These are phyloP conservation scores for Amphirosellinia nigrospora DNA, from an alignment of 495 filamentous ascomycete genomes.

Conservation along the genomic window DNA sequence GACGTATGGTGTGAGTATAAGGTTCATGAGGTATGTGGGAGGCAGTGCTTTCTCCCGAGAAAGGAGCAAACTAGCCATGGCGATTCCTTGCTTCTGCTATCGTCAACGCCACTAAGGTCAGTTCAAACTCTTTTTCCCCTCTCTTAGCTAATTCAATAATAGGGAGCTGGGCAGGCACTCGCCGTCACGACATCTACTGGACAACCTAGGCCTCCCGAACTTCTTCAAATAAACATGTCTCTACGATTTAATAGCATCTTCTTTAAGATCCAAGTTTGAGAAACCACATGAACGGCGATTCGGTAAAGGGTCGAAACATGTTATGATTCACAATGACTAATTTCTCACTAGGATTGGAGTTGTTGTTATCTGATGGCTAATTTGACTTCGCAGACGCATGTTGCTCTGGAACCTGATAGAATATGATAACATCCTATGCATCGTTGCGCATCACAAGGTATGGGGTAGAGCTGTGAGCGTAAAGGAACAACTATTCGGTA, in stretches of 20 bases:
- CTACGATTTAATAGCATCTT: background rate
- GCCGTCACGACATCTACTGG: background rate
- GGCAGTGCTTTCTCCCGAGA: background rate
- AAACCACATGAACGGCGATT: background rate
- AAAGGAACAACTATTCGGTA: background rate
- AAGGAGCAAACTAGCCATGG: background rate
- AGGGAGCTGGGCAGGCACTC: background rate
- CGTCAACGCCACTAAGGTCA: slow-evolving; percentile 2
- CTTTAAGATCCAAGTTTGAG: background rate
- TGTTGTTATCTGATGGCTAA: background rate
- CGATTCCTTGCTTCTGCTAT: slow-evolving; percentile 1
- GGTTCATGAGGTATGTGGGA: background rate
- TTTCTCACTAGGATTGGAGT: background rate
- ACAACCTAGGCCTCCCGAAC: background rate
- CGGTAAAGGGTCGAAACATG: background rate
- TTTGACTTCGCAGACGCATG: slow-evolving; percentile 5
- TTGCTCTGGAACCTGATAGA: background rate
- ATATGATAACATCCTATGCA: background rate
- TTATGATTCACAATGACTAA: background rate
- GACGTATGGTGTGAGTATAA: background rate
- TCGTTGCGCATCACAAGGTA: background rate
- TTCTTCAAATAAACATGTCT: background rate
- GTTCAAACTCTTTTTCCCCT: background rate
- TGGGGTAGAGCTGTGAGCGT: too few relatives aligned
- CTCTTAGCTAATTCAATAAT: background rate